These are phyloP conservation scores for Heterobasidion annosum DNA, from an alignment of 1,284 basidiomycete species.

Conservation along the genomic window DNA sequence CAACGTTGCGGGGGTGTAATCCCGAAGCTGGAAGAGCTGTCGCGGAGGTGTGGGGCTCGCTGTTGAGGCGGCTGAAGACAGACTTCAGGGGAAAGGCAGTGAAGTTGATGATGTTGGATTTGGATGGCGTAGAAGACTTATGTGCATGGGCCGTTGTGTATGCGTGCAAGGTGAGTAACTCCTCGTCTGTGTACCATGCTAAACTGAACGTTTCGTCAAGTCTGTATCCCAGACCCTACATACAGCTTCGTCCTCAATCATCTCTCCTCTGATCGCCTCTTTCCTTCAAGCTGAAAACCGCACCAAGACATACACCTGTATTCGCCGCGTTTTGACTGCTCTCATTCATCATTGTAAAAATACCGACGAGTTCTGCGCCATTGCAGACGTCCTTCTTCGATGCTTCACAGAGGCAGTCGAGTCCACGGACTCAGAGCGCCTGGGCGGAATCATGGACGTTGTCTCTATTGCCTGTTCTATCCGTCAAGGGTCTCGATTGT, in stretches of 20 bases:
- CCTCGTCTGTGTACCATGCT: too few relatives aligned
- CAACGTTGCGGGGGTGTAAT: constrained; percentile 45
- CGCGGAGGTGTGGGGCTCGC: constrained; percentile 72
- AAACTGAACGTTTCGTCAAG: too few relatives aligned
- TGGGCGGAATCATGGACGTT: constrained; percentile 19
- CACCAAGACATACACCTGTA: constrained; percentile 38
- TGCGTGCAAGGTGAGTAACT: constrained; percentile 56
- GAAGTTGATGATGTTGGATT: constrained; percentile 32
- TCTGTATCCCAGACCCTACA: constrained; percentile 74
- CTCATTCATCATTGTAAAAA: constrained; percentile 74
- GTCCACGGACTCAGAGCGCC: constrained; percentile 14
- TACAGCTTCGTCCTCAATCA: constrained; percentile 59
- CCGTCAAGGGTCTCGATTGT: constrained; percentile 55
- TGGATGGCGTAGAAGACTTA: constrained; percentile 44
- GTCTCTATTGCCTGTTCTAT: constrained; percentile 46
- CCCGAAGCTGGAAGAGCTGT: constrained; percentile 62
- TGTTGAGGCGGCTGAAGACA: constrained; percentile 54
- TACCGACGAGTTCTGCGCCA: constrained; percentile 49
- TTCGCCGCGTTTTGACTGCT: constrained; percentile 69
- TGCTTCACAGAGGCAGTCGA: constrained; percentile 18
- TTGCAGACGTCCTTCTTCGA: constrained; percentile 46
- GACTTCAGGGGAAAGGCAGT: constrained; percentile 43
- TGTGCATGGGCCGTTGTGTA: constrained; percentile 61
- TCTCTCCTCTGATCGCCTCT: constrained; percentile 44
- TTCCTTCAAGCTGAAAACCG: constrained; percentile 35